Conservation (phyloP, 768 basidiomycete species). For the Serendipita vermifera region DNA sequence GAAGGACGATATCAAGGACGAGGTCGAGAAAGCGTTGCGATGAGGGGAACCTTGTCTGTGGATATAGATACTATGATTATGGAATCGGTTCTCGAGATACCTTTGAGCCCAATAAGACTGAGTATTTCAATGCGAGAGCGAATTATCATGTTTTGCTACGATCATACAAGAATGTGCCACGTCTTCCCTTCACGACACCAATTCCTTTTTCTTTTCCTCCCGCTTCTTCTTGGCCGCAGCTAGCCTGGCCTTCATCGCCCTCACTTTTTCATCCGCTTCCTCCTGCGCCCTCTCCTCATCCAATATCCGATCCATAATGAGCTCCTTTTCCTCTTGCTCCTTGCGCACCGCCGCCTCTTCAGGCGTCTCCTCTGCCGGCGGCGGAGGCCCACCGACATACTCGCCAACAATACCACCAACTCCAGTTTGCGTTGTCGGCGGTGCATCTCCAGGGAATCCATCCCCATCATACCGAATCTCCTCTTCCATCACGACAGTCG, state of each 20-base stretch:
- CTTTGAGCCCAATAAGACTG: too few species aligned
- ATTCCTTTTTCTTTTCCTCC: slow-evolving; percentile 25
- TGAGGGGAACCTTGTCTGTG: too few species aligned
- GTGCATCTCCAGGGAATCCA: slow-evolving; percentile 32
- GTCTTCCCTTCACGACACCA: too few species aligned
- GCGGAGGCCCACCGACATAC: background rate
- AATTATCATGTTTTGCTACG: too few species aligned
- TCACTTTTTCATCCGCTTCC: slow-evolving; percentile 69
- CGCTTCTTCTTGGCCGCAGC: slow-evolving; percentile 43
- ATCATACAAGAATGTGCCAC: too few species aligned
- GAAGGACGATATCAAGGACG: too few species aligned
- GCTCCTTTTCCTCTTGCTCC: slow-evolving; percentile 41
- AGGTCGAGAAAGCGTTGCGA: too few species aligned
- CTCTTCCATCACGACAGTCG: slow-evolving; percentile 61
- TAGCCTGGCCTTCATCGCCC: slow-evolving; percentile 47
- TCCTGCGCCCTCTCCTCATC: slow-evolving; percentile 82
- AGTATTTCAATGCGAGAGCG: too few species aligned
- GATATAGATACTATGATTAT: too few species aligned
- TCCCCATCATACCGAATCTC: slow-evolving; percentile 36
- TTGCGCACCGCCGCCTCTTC: slow-evolving; percentile 18
- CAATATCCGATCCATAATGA: slow-evolving; percentile 74
- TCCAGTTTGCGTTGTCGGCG: background rate
- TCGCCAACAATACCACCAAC: background rate
- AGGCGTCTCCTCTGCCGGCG: background rate
- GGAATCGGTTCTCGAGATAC: too few species aligned